Base-by-base conservation (phyloP, 2,329 filamentous ascomycete genomes). In the Sclerotinia glacialis region DNA sequence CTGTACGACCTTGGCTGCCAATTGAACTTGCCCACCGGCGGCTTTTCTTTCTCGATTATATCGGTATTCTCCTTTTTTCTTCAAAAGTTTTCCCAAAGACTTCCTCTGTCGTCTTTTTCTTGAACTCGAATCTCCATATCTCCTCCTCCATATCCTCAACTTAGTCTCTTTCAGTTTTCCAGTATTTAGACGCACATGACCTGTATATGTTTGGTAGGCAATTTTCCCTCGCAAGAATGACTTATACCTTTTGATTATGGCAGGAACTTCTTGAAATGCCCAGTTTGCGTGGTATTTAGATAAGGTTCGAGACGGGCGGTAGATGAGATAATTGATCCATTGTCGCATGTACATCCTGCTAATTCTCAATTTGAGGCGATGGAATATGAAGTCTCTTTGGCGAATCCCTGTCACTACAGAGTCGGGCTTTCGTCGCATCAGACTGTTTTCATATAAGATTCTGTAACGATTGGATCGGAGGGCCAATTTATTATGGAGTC, bases 351-450 rank as follows among this genome's bases (percentile, higher is more conserved):
- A 61, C 46, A 62, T 47, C 37, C 64, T 66, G 56, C 47, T 53
- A 18, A 26, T 26, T 18, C 26, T 40, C 58, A 66, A 49, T 31
- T 31, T 60, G 2, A 66, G 37, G 14, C 21, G 26, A 31, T 42
- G 37, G 12, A 61, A 66, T 11, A 21, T 62, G 14, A 52, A 61
- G 26, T 60, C 37, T 34, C 55, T 49, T 61, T 61, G 26, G 18
- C 52, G 63, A 37, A 47, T 78, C 66, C 11, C 18, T 26, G 63
- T 64, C 4, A 56, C 26, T 26, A 23, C 26, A 18, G 61, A 64
- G 37, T 64, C 18, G 18, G 14, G 14, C 2, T 23, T 37, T 42
- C 53, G 23, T 21, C 37, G 37, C 21, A 7, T 21, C 16, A 56
- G 31, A 56, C 49, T 56, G 21, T 14, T 44, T 46, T 56, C 49